These are phyloP conservation scores for Suillus paluster DNA, from an alignment of 768 basidiomycete species.

Conservation along the genomic window DNA sequence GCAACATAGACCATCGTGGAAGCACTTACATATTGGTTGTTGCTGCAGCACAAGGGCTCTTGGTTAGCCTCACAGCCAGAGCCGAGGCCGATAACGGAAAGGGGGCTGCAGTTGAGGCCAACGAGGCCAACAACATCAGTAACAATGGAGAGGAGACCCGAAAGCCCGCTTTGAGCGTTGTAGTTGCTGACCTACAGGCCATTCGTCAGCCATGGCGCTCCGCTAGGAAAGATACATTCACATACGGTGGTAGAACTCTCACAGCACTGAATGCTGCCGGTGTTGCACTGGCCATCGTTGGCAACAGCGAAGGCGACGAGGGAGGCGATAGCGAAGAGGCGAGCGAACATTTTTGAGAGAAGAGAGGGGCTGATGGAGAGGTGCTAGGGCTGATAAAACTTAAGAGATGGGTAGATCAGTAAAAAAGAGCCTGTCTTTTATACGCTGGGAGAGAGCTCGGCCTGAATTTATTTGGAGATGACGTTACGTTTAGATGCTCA, in stretches of 20 bases:
- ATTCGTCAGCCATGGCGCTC: not conserved
- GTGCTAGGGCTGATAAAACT: not conserved
- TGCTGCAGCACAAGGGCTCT: conserved; percentile 51
- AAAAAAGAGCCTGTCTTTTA: not conserved
- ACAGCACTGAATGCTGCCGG: conserved; percentile 4
- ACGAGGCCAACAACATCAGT: conserved; percentile 11
- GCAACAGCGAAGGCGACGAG: conserved; percentile 8
- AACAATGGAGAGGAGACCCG: not conserved
- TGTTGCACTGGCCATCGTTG: conserved; percentile 2
- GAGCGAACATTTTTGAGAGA: conserved; percentile 4
- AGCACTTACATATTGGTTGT: conserved; percentile 46
- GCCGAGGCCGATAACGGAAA: conserved; percentile 28
- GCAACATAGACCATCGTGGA: not conserved
- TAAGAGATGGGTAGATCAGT: not conserved
- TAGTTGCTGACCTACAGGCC: not conserved
- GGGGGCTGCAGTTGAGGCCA: conserved; percentile 43
- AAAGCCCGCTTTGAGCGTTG: not conserved
- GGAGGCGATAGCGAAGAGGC: conserved; percentile 9
- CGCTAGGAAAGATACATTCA: not conserved
- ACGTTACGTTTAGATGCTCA: too few relatives aligned
- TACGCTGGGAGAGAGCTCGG: not conserved
- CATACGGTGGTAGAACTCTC: not conserved
- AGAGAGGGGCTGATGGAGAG: not conserved
- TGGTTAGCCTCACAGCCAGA: not conserved
- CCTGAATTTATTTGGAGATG: not conserved